Evolutionary conservation across 306 rosid genomes (phyloP).

Genomic region (Cajanus cajan): DNA sequence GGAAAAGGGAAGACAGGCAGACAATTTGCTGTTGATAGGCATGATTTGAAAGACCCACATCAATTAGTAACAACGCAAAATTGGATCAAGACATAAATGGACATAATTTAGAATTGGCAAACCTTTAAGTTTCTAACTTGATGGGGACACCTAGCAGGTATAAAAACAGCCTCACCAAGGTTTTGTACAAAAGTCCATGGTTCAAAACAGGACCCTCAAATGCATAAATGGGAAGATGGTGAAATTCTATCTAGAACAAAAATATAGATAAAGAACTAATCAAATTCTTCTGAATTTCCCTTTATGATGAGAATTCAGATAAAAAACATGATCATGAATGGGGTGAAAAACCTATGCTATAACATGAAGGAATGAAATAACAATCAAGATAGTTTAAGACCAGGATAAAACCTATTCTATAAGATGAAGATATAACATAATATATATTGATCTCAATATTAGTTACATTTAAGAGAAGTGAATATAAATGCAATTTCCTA

Average conservation of each 20-base stretch:
- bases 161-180: conserved; percentile 28
- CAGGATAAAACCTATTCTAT: too few relatives aligned
- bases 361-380: background rate
- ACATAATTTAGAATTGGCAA: background rate
- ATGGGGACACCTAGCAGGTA: conserved; percentile 33
- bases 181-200: conserved; percentile 32
- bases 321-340: conserved; percentile 60
- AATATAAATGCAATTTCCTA: background rate
- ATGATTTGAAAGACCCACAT: too few relatives aligned
- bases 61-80: too few relatives aligned
- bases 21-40: background rate
- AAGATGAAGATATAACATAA: background rate
- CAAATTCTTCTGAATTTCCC: conserved; percentile 67
- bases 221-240: background rate
- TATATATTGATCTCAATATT: background rate
- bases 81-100: background rate
- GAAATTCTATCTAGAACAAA: background rate
- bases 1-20: background rate
- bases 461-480: background rate
- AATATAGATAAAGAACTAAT: conserved; percentile 30
- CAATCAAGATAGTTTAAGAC: too few relatives aligned
- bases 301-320: conserved; percentile 52
- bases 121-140: conserved; percentile 29
- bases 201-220: conserved; percentile 11
- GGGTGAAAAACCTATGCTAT: conserved; percentile 55